Conservation (phyloP, 139 green algal genomes). For the Raphidocelis subcapitata region DNA sequence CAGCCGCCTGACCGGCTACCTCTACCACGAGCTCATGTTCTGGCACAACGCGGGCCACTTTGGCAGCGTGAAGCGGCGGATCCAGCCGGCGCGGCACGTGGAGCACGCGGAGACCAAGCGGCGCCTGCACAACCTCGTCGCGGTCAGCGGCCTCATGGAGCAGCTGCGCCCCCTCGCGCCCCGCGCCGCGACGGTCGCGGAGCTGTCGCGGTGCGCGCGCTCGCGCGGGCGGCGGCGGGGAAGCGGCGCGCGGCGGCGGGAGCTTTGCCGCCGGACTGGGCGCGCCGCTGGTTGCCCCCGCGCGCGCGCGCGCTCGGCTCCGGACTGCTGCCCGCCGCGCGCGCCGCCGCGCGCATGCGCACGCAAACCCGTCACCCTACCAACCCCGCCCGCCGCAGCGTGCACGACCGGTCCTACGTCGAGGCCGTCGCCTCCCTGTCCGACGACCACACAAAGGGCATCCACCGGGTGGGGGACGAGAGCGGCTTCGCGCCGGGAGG, state of each 20-base stretch:
- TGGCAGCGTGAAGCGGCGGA: slow-evolving; percentile 3
- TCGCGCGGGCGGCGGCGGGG: neutral
- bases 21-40: slow-evolving; percentile 27
- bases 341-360: neutral
- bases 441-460: slow-evolving; percentile 19
- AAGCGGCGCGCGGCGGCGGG: too few species aligned
- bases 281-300: neutral
- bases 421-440: slow-evolving; percentile 8
- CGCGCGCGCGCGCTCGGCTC: neutral
- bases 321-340: too few species aligned
- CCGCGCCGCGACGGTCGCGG: slow-evolving; percentile 27
- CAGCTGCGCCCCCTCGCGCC: slow-evolving; percentile 38
- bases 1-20: slow-evolving; percentile 19
- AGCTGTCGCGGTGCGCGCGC: slow-evolving; percentile 26
- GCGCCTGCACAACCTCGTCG: slow-evolving; percentile 47
- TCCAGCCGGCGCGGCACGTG: slow-evolving; percentile 41
- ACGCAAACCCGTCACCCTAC: neutral
- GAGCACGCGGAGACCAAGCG: slow-evolving; percentile 59
- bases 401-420: slow-evolving; percentile 23
- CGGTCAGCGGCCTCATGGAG: slow-evolving; percentile 41
- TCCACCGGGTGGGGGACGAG: slow-evolving; percentile 34
- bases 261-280: neutral
- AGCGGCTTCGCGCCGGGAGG: slow-evolving; percentile 34
- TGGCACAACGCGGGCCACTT: slow-evolving; percentile 26
- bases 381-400: slow-evolving; percentile 12